Evolutionary conservation across 1,139 yeast genomes (phyloP), one percentile per base, ranked within the genome.

Genomic region (Torulaspora globosa): DNA sequence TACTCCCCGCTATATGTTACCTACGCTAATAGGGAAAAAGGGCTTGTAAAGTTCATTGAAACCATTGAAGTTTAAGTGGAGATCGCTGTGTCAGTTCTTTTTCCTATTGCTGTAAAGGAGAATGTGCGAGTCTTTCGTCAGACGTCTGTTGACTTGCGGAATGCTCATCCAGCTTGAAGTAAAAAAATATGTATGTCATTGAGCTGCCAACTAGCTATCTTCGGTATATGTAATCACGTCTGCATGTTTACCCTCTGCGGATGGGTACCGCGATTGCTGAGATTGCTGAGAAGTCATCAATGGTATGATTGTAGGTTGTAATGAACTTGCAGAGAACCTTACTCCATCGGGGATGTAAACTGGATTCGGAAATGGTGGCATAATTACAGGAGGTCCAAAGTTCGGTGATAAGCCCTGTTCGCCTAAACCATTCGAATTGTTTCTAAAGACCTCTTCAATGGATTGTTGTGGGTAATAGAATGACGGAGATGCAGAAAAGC

Each of bases 11-110:
- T 71, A 27, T 75, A 78, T 62, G 75, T 81, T 16, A 74, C 80
- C 3, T 82, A 82, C 75, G 77, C 88, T 18, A 87, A 85, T 57
- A 60, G 69, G 51, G 80, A 75, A 11, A 76, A 78, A 41, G 96
- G 96, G 0, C 66, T 87, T 57, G 82, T 86, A 1, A 73, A 76
- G 39, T 74, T 80, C 12, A 62, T 70, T 23, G 52, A 60, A 30
- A 50, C 52, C 16, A 31, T 62, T 21, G 56, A 51, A 38, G 46
- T 62, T 26, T 62, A 46, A 19, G 16, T 26, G 28, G n/a, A 15
- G 11, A 12, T 15, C 6, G 23, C 16, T 16, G 23, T 31, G 18
- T 18, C 34, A 36, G 23, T 28, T 14, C 3, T 7, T 21, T 21
- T 21, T 21, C 23, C 23, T 21, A 21, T 21, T 21, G 23, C 23